These are phyloP conservation scores for Thelonectria discophora DNA, from an alignment of 2,329 filamentous ascomycete genomes.

Conservation along the genomic window DNA sequence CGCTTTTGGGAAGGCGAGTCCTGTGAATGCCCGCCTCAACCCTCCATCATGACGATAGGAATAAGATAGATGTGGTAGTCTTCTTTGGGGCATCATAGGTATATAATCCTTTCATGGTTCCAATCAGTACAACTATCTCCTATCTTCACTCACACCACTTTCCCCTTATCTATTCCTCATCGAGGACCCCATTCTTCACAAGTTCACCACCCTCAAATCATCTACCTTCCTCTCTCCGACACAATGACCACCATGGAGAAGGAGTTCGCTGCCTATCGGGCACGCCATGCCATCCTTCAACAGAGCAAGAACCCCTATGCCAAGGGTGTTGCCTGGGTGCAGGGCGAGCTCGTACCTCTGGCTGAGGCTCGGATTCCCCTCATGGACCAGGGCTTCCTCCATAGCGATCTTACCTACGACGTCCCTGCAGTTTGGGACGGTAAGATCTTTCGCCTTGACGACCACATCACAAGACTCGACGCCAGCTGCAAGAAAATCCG, in stretches of 20 bases:
- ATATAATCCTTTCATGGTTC: background rate
- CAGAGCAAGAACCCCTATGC: constrained; percentile 51
- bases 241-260: constrained; percentile 55
- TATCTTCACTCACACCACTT: background rate
- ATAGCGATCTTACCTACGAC: constrained; percentile 62
- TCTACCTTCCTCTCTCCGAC: background rate
- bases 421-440: constrained; percentile 62
- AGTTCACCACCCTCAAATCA: background rate
- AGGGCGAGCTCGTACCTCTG: constrained; percentile 54
- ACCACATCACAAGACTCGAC: constrained; percentile 57
- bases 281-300: constrained; percentile 40
- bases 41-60: background rate
- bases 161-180: background rate
- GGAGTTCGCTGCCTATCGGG: constrained; percentile 50
- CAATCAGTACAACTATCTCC: too few species aligned
- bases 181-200: background rate
- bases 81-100: background rate
- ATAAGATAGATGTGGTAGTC: background rate
- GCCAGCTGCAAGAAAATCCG: constrained; percentile 56
- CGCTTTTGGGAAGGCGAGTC: background rate
- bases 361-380: constrained; percentile 60
- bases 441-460: constrained; percentile 60
- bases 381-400: constrained; percentile 62
- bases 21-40: background rate
- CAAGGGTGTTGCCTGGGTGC: constrained; percentile 58